Percentiles rank a stretch among this genome's conserved stretches.
Evolutionary conservation across 441 rosid species (phyloP).

Genomic region (Manihot esculenta): DNA sequence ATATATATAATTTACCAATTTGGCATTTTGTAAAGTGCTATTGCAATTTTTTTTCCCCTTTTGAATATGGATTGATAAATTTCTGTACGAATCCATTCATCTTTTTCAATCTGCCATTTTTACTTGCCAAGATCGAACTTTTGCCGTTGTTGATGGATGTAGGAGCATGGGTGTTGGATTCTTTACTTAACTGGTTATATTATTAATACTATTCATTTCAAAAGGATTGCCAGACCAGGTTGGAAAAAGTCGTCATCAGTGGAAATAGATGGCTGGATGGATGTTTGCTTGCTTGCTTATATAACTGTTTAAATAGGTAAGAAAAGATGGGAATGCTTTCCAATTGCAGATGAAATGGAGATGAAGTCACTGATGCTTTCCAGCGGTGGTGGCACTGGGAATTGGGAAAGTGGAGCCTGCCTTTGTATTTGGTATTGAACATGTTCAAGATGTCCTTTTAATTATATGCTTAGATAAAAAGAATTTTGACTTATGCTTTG

Average conservation of each 20-base stretch:
- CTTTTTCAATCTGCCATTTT: neutral
- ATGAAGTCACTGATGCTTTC: neutral
- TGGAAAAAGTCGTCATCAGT: too few species aligned
- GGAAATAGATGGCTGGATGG: neutral
- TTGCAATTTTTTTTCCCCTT: neutral
- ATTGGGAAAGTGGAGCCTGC: too few species aligned
- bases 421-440: too few species aligned
- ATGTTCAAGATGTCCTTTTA: too few species aligned
- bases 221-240: too few species aligned
- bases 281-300: neutral
- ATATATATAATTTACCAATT: conserved; percentile 13
- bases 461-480: too few species aligned
- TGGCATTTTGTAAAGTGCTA: conserved; percentile 18
- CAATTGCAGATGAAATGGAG: neutral
- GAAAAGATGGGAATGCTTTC: neutral
- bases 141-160: neutral
- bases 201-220: too few species aligned
- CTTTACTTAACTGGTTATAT: too few species aligned
- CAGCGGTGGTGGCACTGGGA: too few species aligned
- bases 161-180: neutral
- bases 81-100: conserved; percentile 2
- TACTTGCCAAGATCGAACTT: conserved; percentile 1
- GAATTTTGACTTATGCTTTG: too few species aligned
- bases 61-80: conserved; percentile 7
- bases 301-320: neutral